Evolutionary conservation across 208 protist species (phyloP), one percentile per base, ranked within the genome.

Genomic region (Wallacemonas collosoma): DNA sequence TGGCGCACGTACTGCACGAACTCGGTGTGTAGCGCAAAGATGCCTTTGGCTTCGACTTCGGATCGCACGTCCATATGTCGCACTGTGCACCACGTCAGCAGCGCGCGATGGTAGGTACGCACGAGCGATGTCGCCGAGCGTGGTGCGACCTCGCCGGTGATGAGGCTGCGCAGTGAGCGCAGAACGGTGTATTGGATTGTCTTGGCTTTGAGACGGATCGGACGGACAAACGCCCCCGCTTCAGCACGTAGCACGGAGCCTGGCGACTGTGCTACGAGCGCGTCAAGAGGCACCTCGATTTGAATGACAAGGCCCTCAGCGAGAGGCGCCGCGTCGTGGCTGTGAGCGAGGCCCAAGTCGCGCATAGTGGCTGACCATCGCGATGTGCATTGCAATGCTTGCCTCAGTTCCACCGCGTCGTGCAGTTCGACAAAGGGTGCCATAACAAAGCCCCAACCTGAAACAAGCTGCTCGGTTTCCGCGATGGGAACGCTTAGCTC

Each of bases 251-350:
- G 43, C 47, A 71, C 50, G 5, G 50, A n/a, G n/a, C 50, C 17
- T 2, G 45, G 48, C 2, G 12, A 17, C 48, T 43, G 17, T 6
- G 5, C 11, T 43, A 35, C 41, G 36, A 14, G 17, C 75, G 40
- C 60, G 36, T 50, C 50, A 35, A 39, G 1, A 4, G 76, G 67
- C 2, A 84, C 41, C 63, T 93, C 83, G 9, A 94, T 56, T 36
- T 94, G 26, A 47, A 96, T 26, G 48, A 96, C 89, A 17, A 92
- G 86, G n/a, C 92, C 92, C 70, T 96, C 92, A 2, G 87, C 91
- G 4, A 96, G 83, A 12, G 70, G 66, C n/a, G 56, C 48, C 2
- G 58, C 72, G 50, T 68, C 68, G n/a, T 58, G 67, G 35, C 53
- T 61, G 1, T 45, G 73, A 26, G 43, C 74, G 14, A 44, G 58